Percentiles rank a stretch among this genome's conserved stretches.
Conservation (phyloP, 1,284 basidiomycete genomes). For the Termitomyces sp. region DNA sequence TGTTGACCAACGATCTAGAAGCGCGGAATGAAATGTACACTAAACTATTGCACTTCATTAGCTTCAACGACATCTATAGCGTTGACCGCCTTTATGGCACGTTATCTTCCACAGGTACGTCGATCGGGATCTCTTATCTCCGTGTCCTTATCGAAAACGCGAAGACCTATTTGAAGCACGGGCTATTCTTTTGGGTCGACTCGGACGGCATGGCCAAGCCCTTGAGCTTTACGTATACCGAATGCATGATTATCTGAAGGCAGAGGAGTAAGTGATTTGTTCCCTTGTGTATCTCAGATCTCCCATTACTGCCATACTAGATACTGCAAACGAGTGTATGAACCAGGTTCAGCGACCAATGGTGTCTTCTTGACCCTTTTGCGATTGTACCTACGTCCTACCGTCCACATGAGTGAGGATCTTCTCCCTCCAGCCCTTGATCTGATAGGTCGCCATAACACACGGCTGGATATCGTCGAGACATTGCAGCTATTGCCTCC, state of each 20-base stretch:
- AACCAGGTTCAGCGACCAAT: slow-evolving; percentile 49
- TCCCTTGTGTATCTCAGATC: not conserved
- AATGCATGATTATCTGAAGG: slow-evolving; percentile 76
- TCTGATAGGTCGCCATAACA: slow-evolving; percentile 80
- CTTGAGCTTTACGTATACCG: slow-evolving; percentile 90
- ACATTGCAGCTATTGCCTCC: slow-evolving; percentile 86
- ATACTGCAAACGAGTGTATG: slow-evolving; percentile 82
- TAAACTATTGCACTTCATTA: slow-evolving; percentile 77
- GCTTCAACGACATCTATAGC: slow-evolving; percentile 66
- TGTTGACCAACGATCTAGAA: slow-evolving; percentile 25
- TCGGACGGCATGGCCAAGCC: slow-evolving; percentile 90
- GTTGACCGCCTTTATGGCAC: slow-evolving; percentile 77
- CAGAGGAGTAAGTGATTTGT: slow-evolving; percentile 69
- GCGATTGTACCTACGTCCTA: slow-evolving; percentile 81
- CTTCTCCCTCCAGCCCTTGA: slow-evolving; percentile 77
- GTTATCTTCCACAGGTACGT: slow-evolving; percentile 68
- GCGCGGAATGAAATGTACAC: slow-evolving; percentile 46
- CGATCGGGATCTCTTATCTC: not conserved
- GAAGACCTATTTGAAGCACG: slow-evolving; percentile 82
- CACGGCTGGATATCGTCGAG: slow-evolving; percentile 73
- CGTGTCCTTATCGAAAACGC: not conserved
- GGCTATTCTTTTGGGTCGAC: slow-evolving; percentile 83
- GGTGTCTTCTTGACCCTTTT: slow-evolving; percentile 83
- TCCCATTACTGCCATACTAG: slow-evolving; percentile 33
- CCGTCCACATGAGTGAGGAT: slow-evolving; percentile 38